phyloP scores from a whole-genome alignment of 352 stramenopile species.

The Pythium pectinolyticum region DNA sequence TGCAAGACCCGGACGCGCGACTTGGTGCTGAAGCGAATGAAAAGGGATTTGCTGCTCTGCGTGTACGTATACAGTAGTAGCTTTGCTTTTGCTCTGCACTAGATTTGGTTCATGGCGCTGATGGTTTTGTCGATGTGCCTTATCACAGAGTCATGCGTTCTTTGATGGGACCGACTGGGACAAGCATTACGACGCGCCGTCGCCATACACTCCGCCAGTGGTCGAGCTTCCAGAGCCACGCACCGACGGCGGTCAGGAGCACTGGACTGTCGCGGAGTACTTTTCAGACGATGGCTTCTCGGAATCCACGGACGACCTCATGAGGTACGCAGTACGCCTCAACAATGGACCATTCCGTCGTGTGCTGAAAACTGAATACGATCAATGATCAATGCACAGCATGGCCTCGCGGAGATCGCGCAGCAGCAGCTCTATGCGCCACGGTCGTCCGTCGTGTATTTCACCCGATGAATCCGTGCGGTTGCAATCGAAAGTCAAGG shows the following conservation, averaged over 20 bases:
- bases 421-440: conserved; percentile 64
- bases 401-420: conserved; percentile 43
- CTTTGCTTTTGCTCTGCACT: neutral
- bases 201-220: conserved; percentile 58
- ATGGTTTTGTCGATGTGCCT: neutral
- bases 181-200: conserved; percentile 43
- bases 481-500: conserved; percentile 74
- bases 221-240: conserved; percentile 58
- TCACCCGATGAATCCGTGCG: conserved; percentile 64
- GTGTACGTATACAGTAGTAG: conserved; percentile 36
- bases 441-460: conserved; percentile 55
- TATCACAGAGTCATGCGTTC: conserved; percentile 63
- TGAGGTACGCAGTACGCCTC: conserved; percentile 41
- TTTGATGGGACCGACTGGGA: conserved; percentile 82
- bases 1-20: conserved; percentile 51
- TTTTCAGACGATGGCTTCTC: conserved; percentile 79
- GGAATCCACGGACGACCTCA: conserved; percentile 66
- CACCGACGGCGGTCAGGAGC: conserved; percentile 61
- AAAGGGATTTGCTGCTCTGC: conserved; percentile 64
- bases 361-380: neutral
- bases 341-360: no score
- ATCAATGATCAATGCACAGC: conserved; percentile 4
- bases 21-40: conserved; percentile 71
- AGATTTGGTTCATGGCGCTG: neutral
- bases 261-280: conserved; percentile 82